Conservation (phyloP, 306 rosid species). For the Fragaria nilgerrensis region DNA sequence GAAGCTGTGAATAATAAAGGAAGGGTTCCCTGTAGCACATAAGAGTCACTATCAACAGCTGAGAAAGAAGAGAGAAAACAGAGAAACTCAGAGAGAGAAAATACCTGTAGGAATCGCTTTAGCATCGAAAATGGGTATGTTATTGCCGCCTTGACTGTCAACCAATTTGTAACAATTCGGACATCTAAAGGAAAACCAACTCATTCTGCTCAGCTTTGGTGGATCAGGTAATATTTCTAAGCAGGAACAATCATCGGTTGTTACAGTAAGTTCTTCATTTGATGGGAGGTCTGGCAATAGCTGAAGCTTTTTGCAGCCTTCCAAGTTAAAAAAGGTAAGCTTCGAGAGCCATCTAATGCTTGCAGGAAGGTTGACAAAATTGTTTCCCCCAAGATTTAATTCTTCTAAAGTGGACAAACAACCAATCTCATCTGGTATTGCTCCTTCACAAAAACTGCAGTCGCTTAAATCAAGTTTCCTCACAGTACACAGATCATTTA, state of each 20-base stretch:
- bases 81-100: neutral
- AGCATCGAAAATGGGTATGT: neutral
- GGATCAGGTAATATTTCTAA: neutral
- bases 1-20: neutral
- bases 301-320: neutral
- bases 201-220: neutral
- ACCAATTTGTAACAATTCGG: neutral
- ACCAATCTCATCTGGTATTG: neutral
- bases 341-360: neutral
- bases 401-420: neutral
- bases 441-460: neutral
- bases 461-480: neutral
- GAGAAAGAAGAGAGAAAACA: neutral
- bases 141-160: neutral
- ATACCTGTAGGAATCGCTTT: slow-evolving; percentile 8
- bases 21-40: neutral
- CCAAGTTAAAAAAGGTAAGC: neutral
- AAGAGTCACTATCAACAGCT: neutral
- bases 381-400: neutral
- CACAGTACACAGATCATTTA: neutral
- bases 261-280: neutral
- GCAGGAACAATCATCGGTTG: too few relatives aligned
- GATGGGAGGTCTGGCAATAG: slow-evolving; percentile 3
- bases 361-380: neutral
- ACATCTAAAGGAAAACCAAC: neutral